These are phyloP conservation scores for Pythium myriotylum DNA, from an alignment of 352 stramenopile species.

Conservation along the genomic window DNA sequence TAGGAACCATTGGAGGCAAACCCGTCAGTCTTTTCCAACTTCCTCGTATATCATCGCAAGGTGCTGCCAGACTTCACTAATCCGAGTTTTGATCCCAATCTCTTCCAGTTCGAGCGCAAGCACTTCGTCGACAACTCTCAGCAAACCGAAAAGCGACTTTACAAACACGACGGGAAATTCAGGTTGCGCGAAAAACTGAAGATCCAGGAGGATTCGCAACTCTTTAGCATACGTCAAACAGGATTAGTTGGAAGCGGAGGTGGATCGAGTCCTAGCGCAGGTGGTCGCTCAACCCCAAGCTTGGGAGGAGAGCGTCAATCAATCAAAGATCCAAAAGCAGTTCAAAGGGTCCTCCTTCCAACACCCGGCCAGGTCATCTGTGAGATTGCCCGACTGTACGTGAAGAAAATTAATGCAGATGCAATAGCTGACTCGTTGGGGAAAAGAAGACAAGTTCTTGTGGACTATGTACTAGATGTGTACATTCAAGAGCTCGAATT, in stretches of 20 bases:
- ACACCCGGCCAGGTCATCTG: slow-evolving; percentile 38
- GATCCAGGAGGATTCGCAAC: slow-evolving; percentile 42
- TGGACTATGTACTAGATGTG: slow-evolving; percentile 55
- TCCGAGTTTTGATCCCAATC: slow-evolving; percentile 49
- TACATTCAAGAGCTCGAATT: slow-evolving; percentile 75
- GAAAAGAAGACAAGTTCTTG: slow-evolving; percentile 43
- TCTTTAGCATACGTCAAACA: slow-evolving; percentile 20
- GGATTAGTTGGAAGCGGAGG: neutral
- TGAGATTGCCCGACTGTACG: slow-evolving; percentile 67
- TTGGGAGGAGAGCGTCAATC: slow-evolving; percentile 3
- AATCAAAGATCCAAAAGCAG: slow-evolving; percentile 1
- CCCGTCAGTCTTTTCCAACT: slow-evolving; percentile 68
- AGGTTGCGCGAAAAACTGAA: slow-evolving; percentile 44
- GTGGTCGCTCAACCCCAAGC: slow-evolving; percentile 11
- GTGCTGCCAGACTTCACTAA: slow-evolving; percentile 61
- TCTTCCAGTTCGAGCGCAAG: slow-evolving; percentile 59
- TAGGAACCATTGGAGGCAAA: slow-evolving; percentile 74
- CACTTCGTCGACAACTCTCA: slow-evolving; percentile 33
- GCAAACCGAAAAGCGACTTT: slow-evolving; percentile 50
- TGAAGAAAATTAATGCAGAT: slow-evolving; percentile 57
- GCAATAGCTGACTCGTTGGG: slow-evolving; percentile 35
- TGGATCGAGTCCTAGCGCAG: slow-evolving; percentile 11
- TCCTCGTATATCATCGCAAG: slow-evolving; percentile 61
- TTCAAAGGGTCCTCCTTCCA: slow-evolving; percentile 10
- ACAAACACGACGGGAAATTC: slow-evolving; percentile 36